phyloP scores from a whole-genome alignment of 495 filamentous ascomycete genomes.

The Aspergillus taichungensis region DNA sequence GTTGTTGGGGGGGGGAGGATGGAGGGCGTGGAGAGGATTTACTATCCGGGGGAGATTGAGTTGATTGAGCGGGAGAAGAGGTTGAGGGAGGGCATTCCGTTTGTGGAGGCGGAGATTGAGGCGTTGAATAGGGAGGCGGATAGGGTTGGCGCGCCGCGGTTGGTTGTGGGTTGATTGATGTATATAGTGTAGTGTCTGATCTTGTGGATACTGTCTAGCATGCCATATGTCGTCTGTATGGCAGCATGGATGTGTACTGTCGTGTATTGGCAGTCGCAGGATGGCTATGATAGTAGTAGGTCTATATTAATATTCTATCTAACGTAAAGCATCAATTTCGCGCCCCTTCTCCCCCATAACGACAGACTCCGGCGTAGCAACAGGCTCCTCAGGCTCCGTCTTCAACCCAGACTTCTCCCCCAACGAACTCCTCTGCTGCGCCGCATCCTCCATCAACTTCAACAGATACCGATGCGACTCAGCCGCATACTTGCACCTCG shows the following conservation, averaged over 20 bases:
- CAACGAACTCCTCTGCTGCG: background rate
- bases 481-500: constrained; percentile 53
- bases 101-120: constrained; percentile 54
- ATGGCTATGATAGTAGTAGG: too few species aligned
- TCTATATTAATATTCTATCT: too few species aligned
- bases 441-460: background rate
- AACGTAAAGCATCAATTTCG: too few species aligned
- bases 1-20: constrained; percentile 58
- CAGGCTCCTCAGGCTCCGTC: too few species aligned
- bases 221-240: too few species aligned
- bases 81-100: constrained; percentile 52
- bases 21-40: constrained; percentile 64
- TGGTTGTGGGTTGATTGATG: constrained; percentile 12
- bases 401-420: too few species aligned
- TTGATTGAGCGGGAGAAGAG: constrained; percentile 50
- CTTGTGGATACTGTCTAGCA: background rate
- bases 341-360: too few species aligned
- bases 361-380: too few species aligned
- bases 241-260: too few species aligned
- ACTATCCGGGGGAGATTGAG: constrained; percentile 74
- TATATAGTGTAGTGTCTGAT: too few species aligned
- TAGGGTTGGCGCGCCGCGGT: constrained; percentile 34
- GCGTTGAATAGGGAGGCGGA: constrained; percentile 59
- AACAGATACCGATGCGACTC: constrained; percentile 33
- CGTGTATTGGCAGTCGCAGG: too few species aligned